Base-by-base conservation (phyloP, 1,139 yeast species). In the Candida sojae region DNA sequence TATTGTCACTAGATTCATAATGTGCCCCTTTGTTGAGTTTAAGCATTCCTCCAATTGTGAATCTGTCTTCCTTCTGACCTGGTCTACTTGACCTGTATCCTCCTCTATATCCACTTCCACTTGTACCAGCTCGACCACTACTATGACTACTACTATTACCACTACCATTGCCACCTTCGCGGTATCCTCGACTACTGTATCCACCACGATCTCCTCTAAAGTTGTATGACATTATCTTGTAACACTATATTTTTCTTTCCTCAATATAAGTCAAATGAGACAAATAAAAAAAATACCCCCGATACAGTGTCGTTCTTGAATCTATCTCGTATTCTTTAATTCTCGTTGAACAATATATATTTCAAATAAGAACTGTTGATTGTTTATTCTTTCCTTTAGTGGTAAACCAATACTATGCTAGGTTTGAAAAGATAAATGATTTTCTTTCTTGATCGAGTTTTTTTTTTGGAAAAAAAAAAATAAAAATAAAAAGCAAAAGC, bases 41-140 rank as follows among this genome's bases (percentile, higher is more conserved):
- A 5, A 46, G 34, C 47, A 42, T 47, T 28, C 44, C 47, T 4
- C 51, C 49, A 21, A 42, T 43, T 33, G 38, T 23, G 10, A 33
- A 44, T 12, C 47, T 44, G 31, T 46, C 46, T 11, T 32, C 43
- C 8, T 12, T 31, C 17, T 21, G 21, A 2, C 25, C 25, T 5
- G 34, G 32, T n/a, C 46, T 35, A 13, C 34, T 36, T 26, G 41
- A 34, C 26, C 50, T 39, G 41, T 46, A 42, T 37, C 49, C 40
- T 30, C 45, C 49, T 31, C 48, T 46, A 48, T 55, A 48, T 36
- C 52, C 44, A 10, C 45, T 48, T 39, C 55, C 53, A 45, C 53
- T 52, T 44, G 59, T 12, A 7, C 41, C 41, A 6, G 34, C 25
- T 6, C 41, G 10, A 9, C 36, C 36, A 33, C 46, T 30, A 26